Percentiles rank a stretch among this genome's conserved stretches.
phyloP scores from a whole-genome alignment of 2,329 filamentous ascomycete genomes.

The Fonsecaea nubica region DNA sequence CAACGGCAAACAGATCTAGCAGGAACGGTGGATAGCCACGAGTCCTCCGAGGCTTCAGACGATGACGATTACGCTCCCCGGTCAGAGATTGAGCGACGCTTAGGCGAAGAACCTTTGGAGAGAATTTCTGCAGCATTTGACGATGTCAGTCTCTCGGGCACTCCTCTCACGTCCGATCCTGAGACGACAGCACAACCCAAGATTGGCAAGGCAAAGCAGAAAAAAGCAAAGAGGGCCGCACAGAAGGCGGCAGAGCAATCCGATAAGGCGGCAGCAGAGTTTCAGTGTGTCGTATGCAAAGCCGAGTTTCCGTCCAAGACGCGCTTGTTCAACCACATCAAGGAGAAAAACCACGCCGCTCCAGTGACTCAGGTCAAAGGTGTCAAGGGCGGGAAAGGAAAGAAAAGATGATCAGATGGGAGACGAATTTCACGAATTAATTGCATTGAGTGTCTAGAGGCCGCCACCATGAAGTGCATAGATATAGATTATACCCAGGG shows the following conservation, averaged over 20 bases:
- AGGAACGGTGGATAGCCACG: slow-evolving; percentile 22
- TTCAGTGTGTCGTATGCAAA: slow-evolving; percentile 79
- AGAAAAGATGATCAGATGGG: slow-evolving; percentile 30
- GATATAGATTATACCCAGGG: slow-evolving; percentile 2
- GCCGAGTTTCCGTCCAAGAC: slow-evolving; percentile 77
- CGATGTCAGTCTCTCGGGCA: slow-evolving; percentile 34
- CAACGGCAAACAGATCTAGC: slow-evolving; percentile 3
- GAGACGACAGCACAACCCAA: slow-evolving; percentile 43
- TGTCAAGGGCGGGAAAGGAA: slow-evolving; percentile 37
- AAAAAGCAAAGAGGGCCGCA: slow-evolving; percentile 58
- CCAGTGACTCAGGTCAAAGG: slow-evolving; percentile 42
- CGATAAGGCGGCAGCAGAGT: slow-evolving; percentile 44
- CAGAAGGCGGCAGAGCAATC: slow-evolving; percentile 40
- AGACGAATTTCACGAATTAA: not conserved
- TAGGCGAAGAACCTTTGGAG: slow-evolving; percentile 39
- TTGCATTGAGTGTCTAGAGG: not conserved
- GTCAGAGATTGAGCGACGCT: slow-evolving; percentile 50
- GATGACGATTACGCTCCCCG: slow-evolving; percentile 54
- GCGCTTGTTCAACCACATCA: slow-evolving; percentile 75
- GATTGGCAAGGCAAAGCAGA: slow-evolving; percentile 61
- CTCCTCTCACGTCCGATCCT: slow-evolving; percentile 35
- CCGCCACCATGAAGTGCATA: slow-evolving; percentile 4
- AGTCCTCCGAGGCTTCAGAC: slow-evolving; percentile 41
- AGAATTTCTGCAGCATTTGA: slow-evolving; percentile 34
- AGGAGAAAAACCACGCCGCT: slow-evolving; percentile 68